Percentiles rank a stretch among this genome's conserved stretches.
These are phyloP conservation scores for Trametes sanguinea DNA, from an alignment of 768 basidiomycete genomes.

Conservation along the genomic window DNA sequence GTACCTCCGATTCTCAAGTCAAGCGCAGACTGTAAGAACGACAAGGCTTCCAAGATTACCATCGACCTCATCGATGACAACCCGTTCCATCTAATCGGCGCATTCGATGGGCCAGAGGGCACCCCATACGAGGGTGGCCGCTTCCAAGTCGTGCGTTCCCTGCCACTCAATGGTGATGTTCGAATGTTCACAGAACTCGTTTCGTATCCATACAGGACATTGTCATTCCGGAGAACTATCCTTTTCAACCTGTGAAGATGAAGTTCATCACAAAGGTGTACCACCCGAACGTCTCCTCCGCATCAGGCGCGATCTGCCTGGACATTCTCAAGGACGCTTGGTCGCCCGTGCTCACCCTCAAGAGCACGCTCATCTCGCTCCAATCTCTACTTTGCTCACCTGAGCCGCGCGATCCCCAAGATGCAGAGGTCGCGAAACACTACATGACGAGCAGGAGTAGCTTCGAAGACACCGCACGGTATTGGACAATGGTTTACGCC, in stretches of 20 bases:
- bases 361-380: conserved; percentile 92
- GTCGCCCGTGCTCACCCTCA: conserved; percentile 94
- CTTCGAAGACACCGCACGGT: conserved; percentile 90
- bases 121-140: conserved; percentile 93
- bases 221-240: conserved; percentile 87
- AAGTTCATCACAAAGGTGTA: conserved; percentile 97
- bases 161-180: neutral
- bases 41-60: conserved; percentile 83
- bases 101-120: conserved; percentile 88
- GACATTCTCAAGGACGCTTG: conserved; percentile 91
- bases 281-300: conserved; percentile 94
- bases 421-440: conserved; percentile 97
- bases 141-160: conserved; percentile 79
- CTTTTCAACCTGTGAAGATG: conserved; percentile 96
- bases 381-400: conserved; percentile 93
- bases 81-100: conserved; percentile 89
- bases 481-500: conserved; percentile 94
- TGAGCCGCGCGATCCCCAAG: conserved; percentile 95
- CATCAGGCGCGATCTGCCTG: conserved; percentile 92
- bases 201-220: conserved; percentile 66
- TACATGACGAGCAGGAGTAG: conserved; percentile 85
- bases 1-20: neutral
- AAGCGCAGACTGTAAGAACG: conserved; percentile 87
- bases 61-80: conserved; percentile 89
- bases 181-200: conserved; percentile 8